A percentile compares a stretch with the other conserved stretches of the same genome.
These are phyloP conservation scores for Oryza brachyantha DNA, from an alignment of 176 grass and related monocot species.

Conservation along the genomic window DNA sequence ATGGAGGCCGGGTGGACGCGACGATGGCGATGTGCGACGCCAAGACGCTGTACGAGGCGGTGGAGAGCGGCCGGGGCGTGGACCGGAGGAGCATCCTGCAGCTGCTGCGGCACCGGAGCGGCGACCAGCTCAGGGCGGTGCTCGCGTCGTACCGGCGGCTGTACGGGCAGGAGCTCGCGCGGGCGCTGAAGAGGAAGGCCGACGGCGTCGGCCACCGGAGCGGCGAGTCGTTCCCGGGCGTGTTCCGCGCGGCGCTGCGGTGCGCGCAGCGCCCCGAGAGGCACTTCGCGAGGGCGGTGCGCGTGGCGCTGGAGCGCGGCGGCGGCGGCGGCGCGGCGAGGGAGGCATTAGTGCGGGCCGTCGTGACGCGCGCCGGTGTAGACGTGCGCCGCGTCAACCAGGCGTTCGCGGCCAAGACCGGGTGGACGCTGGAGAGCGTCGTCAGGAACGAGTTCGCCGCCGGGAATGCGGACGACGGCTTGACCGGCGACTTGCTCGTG, in stretches of 20 bases:
- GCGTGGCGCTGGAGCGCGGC: background rate
- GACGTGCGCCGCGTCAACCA: constrained; percentile 38
- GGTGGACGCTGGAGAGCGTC: constrained; percentile 48
- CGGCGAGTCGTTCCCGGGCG: constrained; percentile 14
- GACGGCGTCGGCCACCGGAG: background rate
- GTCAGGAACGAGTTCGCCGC: constrained; percentile 39
- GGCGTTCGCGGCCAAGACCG: constrained; percentile 33
- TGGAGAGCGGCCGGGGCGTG: constrained; percentile 35
- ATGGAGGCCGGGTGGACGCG: constrained; percentile 25
- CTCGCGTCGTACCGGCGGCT: constrained; percentile 41
- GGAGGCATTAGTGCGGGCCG: constrained; percentile 14
- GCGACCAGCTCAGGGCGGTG: constrained; percentile 24
- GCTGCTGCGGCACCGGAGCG: constrained; percentile 37
- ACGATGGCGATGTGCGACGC: constrained; percentile 50
- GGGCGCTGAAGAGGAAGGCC: constrained; percentile 39
- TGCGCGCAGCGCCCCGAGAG: constrained; percentile 45
- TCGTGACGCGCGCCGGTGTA: constrained; percentile 27
- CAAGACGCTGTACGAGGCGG: constrained; percentile 45
- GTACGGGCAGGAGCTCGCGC: constrained; percentile 44
- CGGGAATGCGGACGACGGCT: constrained; percentile 2
- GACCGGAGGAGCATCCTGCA: constrained; percentile 34
- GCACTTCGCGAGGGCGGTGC: constrained; percentile 35
- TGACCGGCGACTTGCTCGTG: constrained; percentile 43
- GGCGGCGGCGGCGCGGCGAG: background rate
- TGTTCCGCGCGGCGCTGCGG: constrained; percentile 20